Percentiles rank a stretch among this genome's conserved stretches.
Conservation (phyloP, 2,329 filamentous ascomycete species). For the Alternaria gaisen region DNA sequence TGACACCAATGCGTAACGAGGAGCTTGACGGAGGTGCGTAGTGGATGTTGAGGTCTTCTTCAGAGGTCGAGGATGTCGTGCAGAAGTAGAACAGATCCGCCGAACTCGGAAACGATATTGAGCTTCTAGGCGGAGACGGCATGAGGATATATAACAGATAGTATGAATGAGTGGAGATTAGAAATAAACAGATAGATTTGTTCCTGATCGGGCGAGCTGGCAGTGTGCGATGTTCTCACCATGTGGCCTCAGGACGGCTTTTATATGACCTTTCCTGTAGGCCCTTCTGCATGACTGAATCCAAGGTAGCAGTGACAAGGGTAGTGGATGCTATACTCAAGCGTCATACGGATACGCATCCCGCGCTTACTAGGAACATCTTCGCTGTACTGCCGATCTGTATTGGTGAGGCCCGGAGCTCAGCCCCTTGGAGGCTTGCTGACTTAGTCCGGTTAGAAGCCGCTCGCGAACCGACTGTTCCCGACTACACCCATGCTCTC, state of each 20-base stretch:
- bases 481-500: slow-evolving; percentile 17
- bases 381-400: slow-evolving; percentile 35
- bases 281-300: slow-evolving; percentile 19
- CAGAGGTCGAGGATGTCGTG: slow-evolving; percentile 46
- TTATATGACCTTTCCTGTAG: slow-evolving; percentile 34
- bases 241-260: slow-evolving; percentile 30
- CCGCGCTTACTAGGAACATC: slow-evolving; percentile 33
- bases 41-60: slow-evolving; percentile 45
- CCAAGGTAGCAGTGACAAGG: slow-evolving; percentile 15
- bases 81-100: slow-evolving; percentile 51
- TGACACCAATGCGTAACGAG: slow-evolving; percentile 45
- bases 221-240: slow-evolving; percentile 16
- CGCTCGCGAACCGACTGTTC: slow-evolving; percentile 22
- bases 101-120: slow-evolving; percentile 45
- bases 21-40: slow-evolving; percentile 47
- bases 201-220: slow-evolving; percentile 1
- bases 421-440: slow-evolving; percentile 31
- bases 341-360: slow-evolving; percentile 37
- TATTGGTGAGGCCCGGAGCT: slow-evolving; percentile 26
- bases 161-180: not conserved
- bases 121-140: slow-evolving; percentile 46
- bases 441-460: slow-evolving; percentile 25
- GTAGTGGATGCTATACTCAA: slow-evolving; percentile 23
- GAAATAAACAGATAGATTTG: not conserved
- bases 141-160: slow-evolving; percentile 27